Percentiles rank a stretch among this genome's conserved stretches.
phyloP scores from a whole-genome alignment of 371 early-diverging fungal genomes.

The Batkoa obscura region DNA sequence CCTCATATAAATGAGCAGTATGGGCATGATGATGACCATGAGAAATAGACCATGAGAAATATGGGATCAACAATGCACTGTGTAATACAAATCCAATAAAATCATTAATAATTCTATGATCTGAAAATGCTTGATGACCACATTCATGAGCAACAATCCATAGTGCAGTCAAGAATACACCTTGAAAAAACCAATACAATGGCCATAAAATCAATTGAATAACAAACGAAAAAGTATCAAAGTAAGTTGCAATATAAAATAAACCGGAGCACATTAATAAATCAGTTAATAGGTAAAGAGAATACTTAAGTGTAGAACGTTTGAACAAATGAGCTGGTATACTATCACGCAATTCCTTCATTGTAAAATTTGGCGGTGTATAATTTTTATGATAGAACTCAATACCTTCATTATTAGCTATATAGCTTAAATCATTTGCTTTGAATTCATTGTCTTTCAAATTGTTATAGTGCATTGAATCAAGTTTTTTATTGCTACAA shows the following conservation, averaged over 20 bases:
- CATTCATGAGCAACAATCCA: slow-evolving; percentile 84
- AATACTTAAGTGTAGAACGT: slow-evolving; percentile 45
- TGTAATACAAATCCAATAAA: slow-evolving; percentile 65
- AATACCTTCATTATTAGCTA: not conserved
- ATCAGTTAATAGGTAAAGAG: slow-evolving; percentile 48
- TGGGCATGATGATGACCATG: slow-evolving; percentile 71
- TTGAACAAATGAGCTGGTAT: slow-evolving; percentile 76
- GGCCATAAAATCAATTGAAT: slow-evolving; percentile 43
- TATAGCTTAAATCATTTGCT: not conserved
- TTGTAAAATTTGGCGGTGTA: slow-evolving; percentile 38
- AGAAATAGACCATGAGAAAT: slow-evolving; percentile 49
- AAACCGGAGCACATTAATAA: slow-evolving; percentile 33
- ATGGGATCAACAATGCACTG: slow-evolving; percentile 65
- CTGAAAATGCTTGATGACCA: slow-evolving; percentile 69
- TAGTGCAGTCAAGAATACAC: slow-evolving; percentile 59
- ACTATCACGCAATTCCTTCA: slow-evolving; percentile 70
- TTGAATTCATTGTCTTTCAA: not conserved
- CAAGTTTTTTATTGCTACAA: too few species aligned
- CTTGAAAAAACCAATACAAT: slow-evolving; percentile 57
- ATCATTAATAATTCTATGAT: slow-evolving; percentile 53
- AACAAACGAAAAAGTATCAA: slow-evolving; percentile 26
- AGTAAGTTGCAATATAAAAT: slow-evolving; percentile 38
- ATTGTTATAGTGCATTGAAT: too few species aligned
- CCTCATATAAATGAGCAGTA: slow-evolving; percentile 59
- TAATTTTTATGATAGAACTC: not conserved